Evolutionary conservation across 1,284 basidiomycete species (phyloP), one percentile per base, ranked within the genome.

Genomic region (Butyriboletus pseudospeciosus): DNA sequence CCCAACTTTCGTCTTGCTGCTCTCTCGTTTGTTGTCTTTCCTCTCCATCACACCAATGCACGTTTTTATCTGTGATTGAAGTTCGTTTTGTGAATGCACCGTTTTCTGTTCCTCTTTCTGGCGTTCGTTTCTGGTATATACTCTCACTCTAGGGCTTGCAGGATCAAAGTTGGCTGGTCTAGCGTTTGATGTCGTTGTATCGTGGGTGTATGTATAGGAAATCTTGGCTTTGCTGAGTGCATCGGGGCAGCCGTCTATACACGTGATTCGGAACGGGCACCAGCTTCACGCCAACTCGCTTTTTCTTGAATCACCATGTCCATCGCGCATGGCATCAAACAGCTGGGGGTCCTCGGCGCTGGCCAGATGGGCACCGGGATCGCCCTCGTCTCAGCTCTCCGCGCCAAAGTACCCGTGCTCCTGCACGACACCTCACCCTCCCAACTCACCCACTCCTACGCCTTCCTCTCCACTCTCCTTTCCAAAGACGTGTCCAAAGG

Each of bases 341-440:
- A 76, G 8, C 71, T 91, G 0, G 89, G 86, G 20, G 81, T 91
- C 56, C 75, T 91, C 32, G 89, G 90, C 45, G 84, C 87, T n/a
- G 91, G 91, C 47, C 90, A 94, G 68, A 92, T 92, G 90, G 92
- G 88, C 58, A 82, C 84, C 1, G 94, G 93, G 2, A 95, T 96
- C 53, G 90, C 92, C 39, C 82, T 91, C 50, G 91, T 95, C 37
- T 82, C 92, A 8, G 88, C 92, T 47, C 76, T 92, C 17, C 80
- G 83, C 38, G 91, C 91, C 42, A 84, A 84, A 64, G 83, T 91
- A 9, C 83, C 87, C 5, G 90, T 93, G 3, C 72, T 89, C 23
- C 71, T 94, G 23, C 80, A 89, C 62, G 91, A 94, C 76, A 75
- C 74, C 41, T 86, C 83, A 13, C 61, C 74, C 3, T 76, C 79